Conservation (phyloP, 2,329 filamentous ascomycete species). For the Colletotrichum theobromicola region DNA sequence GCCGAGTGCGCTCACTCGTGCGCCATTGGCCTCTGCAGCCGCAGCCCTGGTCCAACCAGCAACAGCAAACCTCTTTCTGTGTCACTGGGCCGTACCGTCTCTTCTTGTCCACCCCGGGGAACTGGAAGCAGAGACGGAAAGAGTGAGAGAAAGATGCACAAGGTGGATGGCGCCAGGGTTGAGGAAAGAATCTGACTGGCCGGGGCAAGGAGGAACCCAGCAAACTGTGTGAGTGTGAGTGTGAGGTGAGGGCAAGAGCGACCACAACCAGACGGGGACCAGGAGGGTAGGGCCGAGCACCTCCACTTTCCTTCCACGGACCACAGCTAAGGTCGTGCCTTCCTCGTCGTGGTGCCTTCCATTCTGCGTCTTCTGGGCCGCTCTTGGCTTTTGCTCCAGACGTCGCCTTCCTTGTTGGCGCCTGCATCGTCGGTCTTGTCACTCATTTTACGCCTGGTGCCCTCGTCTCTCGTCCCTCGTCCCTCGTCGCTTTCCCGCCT, state of each 20-base stretch:
- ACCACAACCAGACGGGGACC: not conserved
- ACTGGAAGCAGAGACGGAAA: not conserved
- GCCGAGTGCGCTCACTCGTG: not conserved
- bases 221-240: not conserved
- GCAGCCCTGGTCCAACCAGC: not conserved
- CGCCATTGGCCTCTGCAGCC: not conserved
- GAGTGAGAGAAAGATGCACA: not conserved
- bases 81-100: not conserved
- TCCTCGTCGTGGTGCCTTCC: not conserved
- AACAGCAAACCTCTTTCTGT: not conserved
- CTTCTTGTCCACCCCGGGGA: not conserved
- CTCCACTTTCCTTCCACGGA: not conserved
- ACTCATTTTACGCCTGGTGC: not conserved
- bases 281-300: slow-evolving; percentile 12
- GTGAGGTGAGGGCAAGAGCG: not conserved
- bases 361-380: not conserved
- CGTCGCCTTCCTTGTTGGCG: not conserved
- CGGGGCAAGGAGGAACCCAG: not conserved
- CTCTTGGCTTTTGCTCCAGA: not conserved
- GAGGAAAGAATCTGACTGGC: not conserved
- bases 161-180: not conserved
- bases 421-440: slow-evolving; percentile 4
- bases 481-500: not conserved
- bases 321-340: slow-evolving; percentile 1
- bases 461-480: not conserved